Evolutionary conservation across 257 asterid genomes (phyloP), one percentile per base, ranked within the genome.

Genomic region (Cordia subcordata): DNA sequence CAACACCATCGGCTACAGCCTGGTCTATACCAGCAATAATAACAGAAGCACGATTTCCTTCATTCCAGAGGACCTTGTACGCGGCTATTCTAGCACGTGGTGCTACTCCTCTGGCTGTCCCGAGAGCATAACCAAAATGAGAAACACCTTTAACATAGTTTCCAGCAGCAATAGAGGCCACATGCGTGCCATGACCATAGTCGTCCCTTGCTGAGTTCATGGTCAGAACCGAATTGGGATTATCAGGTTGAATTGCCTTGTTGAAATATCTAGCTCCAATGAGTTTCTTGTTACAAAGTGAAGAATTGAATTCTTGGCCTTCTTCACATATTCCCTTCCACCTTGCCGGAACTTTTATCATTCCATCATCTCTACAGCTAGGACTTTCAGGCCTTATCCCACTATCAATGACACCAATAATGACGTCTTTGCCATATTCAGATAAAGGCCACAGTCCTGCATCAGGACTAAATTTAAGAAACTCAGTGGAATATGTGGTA

Each of bases 21-120:
- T 76, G 77, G 19, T 82, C 88, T 63, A 79, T 76, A 0, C 73
- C 85, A 1, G 88, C 88, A 44, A 82, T 79, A 57, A 70, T 81
- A 33, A 79, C 81, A 1, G 88, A 79, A 3, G 76, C 68, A 3
- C 13, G 67, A 13, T 74, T 53, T 8, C 76, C 83, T 59, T 56
- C 77, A 0, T 53, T 39, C 42, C 68, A 74, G 0, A 47, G 5
- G 5, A 67, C 83, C 56, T 74, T 79, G 8, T 82, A 76, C 65
- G 69, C 74, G 4, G 88, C 82, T 46, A 82, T 65, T 4, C 80
- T 64, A 0, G 83, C 81, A 8, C 74, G 71, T 0, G 89, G 83
- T 0, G 88, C 88, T 2, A 75, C 49, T 6, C 85, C 88, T 55
- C 75, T 57, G 1, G 88, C 75, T 2, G 73, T 79, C 0, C 88